A percentile compares a stretch with the other conserved stretches of the same genome.
These are phyloP conservation scores for Saksenaea vasiformis DNA, from an alignment of 371 early-diverging fungal species.

Conservation along the genomic window DNA sequence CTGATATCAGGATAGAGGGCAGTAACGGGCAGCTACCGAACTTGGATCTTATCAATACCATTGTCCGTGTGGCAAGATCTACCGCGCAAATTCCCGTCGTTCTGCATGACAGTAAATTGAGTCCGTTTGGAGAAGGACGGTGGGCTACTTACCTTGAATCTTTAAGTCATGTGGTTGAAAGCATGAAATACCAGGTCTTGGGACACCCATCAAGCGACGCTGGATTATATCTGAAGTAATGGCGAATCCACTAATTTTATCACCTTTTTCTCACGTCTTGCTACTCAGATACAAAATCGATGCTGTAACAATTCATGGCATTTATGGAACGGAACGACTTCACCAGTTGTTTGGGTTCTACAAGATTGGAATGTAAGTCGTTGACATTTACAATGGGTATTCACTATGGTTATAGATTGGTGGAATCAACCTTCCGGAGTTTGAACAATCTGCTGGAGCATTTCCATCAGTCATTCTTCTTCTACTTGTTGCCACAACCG, in stretches of 20 bases:
- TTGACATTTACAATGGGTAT: neutral
- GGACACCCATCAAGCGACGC: slow-evolving; percentile 75
- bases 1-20: slow-evolving; percentile 62
- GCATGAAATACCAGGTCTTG: slow-evolving; percentile 70
- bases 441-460: slow-evolving; percentile 93
- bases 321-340: slow-evolving; percentile 38
- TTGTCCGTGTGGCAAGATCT: slow-evolving; percentile 54
- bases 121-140: slow-evolving; percentile 17
- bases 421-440: slow-evolving; percentile 86
- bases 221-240: slow-evolving; percentile 69
- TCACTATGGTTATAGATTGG: slow-evolving; percentile 45
- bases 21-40: slow-evolving; percentile 94
- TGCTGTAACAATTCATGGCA: slow-evolving; percentile 76
- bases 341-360: slow-evolving; percentile 49
- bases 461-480: slow-evolving; percentile 95
- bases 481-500: slow-evolving; percentile 85
- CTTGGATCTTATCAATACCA: slow-evolving; percentile 85
- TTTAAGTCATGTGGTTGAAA: slow-evolving; percentile 53
- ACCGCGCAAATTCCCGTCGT: slow-evolving; percentile 54
- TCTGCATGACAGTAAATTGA: slow-evolving; percentile 34
- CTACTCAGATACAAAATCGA: slow-evolving; percentile 78
- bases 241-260: neutral
- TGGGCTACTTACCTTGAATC: slow-evolving; percentile 41
- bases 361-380: slow-evolving; percentile 67
- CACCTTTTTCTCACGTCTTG: neutral